Conservation (phyloP, 305 asterid genomes). For the Galium porrigens region DNA sequence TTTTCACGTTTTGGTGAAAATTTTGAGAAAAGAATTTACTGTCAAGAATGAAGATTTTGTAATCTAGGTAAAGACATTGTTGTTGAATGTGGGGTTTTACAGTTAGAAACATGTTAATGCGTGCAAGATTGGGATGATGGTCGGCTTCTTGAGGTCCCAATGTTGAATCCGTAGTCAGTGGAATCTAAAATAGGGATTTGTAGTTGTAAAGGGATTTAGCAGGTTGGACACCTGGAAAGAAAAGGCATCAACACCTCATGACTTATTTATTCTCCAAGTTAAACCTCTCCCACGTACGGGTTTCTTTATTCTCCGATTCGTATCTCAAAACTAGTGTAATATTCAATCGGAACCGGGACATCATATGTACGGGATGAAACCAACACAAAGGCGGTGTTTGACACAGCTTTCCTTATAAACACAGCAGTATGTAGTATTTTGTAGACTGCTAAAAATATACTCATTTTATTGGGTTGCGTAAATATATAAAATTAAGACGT, state of each 20-base stretch:
- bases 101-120: neutral
- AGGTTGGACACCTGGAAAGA: constrained; percentile 46
- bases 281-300: too few relatives aligned
- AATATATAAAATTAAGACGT: too few relatives aligned
- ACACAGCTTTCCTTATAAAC: too few relatives aligned
- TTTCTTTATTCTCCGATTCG: too few relatives aligned
- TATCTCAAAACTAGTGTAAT: too few relatives aligned
- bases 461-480: too few relatives aligned
- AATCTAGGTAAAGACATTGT: neutral
- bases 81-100: neutral
- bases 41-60: neutral
- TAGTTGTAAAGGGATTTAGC: constrained; percentile 29
- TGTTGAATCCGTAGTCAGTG: constrained; percentile 8
- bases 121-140: constrained; percentile 3
- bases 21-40: neutral
- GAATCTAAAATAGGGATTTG: too few relatives aligned
- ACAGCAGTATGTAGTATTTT: too few relatives aligned
- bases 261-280: neutral
- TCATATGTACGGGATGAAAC: too few relatives aligned
- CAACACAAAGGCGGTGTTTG: too few relatives aligned
- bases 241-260: constrained; percentile 16
- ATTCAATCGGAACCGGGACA: too few relatives aligned
- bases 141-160: neutral
- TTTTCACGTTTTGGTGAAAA: neutral
- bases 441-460: too few relatives aligned